Evolutionary conservation across 306 rosid species (phyloP), one percentile per base, ranked within the genome.

Genomic region (Argentina anserina): DNA sequence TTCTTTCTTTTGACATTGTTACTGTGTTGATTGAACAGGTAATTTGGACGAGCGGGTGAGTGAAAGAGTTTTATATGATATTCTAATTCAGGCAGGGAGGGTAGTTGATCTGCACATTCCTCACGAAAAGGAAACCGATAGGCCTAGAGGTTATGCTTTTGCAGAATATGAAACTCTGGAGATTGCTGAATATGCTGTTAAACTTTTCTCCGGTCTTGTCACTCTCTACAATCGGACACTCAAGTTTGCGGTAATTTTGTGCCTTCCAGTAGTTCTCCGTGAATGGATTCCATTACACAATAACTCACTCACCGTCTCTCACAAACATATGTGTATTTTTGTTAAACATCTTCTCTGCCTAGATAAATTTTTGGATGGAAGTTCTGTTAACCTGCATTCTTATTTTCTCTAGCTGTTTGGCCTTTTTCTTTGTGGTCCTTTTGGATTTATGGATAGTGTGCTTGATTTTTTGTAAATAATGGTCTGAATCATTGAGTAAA

Each of bases 21-120:
- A 58, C 78, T 3, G 9, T 61, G 63, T 77, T 73, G 42, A 2
- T 69, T 75, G 74, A 28, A 33, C 86, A 93, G 98, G 98, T 63
- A 94, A 84, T 84, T 82, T 94, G 80, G 97, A 94, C 74, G 97
- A 94, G 87, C 86, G 90, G 84, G 96, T 91, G 72, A 91, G 84
- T 9, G 98, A 94, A 9, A 88, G 92, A 71, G 88, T 88, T 84
- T 74, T 94, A 77, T 94, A 91, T 77, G 95, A 88, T 84, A 88
- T 91, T 65, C 83, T 94, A 72, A 88, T 91, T 73, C 95, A 94
- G 81, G 97, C 95, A 9, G 96, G 98, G 70, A 81, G 96, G 28
- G 86, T 94, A 43, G 89, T 94, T 21, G 95, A 91, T 65, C 72
- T 94, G 82, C 68, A 91, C 85, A 88, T 94, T 76, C 91, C 95